Percentiles rank a stretch among this genome's conserved stretches.
phyloP scores from a whole-genome alignment of 805 yeast species.

The Metschnikowia kofuensis region DNA sequence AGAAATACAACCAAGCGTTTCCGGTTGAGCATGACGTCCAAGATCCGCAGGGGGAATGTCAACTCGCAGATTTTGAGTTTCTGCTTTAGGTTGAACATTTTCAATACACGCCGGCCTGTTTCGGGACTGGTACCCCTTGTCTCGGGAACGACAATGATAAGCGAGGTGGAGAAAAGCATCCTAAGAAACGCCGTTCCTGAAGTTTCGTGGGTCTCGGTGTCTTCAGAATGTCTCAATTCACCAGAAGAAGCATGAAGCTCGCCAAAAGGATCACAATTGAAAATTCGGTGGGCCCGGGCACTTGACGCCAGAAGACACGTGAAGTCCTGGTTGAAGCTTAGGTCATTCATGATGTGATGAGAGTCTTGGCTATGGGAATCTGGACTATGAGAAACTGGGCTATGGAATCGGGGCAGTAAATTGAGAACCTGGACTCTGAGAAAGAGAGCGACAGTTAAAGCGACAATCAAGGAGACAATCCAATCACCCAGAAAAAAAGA shows the following conservation, averaged over 20 bases:
- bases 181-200: constrained; percentile 32
- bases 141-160: constrained; percentile 40
- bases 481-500: too few species aligned
- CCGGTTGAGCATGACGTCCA: constrained; percentile 74
- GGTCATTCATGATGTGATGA: constrained; percentile 26
- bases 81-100: constrained; percentile 41
- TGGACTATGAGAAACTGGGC: too few species aligned
- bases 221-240: not conserved
- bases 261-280: constrained; percentile 46
- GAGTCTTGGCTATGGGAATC: too few species aligned
- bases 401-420: too few species aligned
- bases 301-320: constrained; percentile 39
- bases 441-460: too few species aligned
- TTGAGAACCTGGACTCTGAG: too few species aligned
- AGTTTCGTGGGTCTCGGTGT: not conserved
- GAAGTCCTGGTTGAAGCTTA: constrained; percentile 42
- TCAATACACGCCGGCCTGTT: constrained; percentile 28
- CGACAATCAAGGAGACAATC: too few species aligned
- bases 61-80: constrained; percentile 72
- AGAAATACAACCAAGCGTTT: constrained; percentile 76
- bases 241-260: constrained; percentile 33
- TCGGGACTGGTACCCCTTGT: constrained; percentile 13
- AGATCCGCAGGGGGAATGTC: constrained; percentile 74
- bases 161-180: constrained; percentile 41
- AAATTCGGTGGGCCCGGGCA: constrained; percentile 32